Base-by-base conservation (phyloP, 352 stramenopile species). In the Pythium myriotylum region DNA sequence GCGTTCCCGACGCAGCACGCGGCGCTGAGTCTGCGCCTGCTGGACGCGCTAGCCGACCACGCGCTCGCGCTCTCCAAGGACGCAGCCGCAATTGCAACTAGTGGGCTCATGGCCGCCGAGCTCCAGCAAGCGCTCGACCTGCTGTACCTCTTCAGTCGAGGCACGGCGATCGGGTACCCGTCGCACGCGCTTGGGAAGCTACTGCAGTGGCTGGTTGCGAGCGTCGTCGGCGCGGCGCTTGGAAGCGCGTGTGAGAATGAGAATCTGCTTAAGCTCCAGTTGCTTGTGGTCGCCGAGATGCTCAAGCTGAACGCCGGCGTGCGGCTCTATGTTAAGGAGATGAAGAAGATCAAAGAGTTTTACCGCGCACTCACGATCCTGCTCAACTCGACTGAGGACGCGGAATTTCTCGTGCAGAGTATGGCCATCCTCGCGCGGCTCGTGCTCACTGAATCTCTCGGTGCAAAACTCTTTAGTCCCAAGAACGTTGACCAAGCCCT, bases 401-500 rank as follows among this genome's bases (percentile, higher is more conserved):
- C 80, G 0, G 81, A 90, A 61, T 68, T 92, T 19, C 62, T 94
- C 4, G 80, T 94, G 62, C 88, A 83, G 35, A 86, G 72, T 24
- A 94, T 92, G 83, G 68, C 80, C 14, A 89, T 92, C 35, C 68
- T 94, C 9, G 83, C 81, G 6, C 72, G 85, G 14, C 69, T 94
- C 13, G 85, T 92, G 59, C 70, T 94, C 4, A 71, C 65, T 14
- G 83, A 94, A 46, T 73, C 83, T 5, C 74, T 94, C n/a, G 85
- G 83, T 10, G 81, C 70, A 29, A 94, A 92, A 49, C 67, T 94
- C 1, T 94, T 94, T 27, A 89, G 83, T 45, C 65, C 76, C 8
- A 94, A 94, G 65, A 94, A 94, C 48, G 77, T 90, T 29, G 73
- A 87, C 13, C 81, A 94, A 27, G 79, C 80, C 16, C 72, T 92